phyloP scores from a whole-genome alignment of 2,329 filamentous ascomycete genomes.

The Neonectria sp. region DNA sequence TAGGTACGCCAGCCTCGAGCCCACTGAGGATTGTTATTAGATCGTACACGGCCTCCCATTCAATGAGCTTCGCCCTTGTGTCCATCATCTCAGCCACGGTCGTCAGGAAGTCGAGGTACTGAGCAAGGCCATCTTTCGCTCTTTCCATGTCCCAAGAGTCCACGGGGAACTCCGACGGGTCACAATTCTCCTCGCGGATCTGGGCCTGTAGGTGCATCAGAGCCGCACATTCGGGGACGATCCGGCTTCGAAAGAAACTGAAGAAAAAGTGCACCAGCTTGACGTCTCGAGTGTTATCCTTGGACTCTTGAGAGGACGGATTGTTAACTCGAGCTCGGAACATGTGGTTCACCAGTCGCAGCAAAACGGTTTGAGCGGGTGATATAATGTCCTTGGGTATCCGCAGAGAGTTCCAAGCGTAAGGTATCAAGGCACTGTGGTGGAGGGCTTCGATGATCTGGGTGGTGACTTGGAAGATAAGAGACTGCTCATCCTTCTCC shows the following conservation, averaged over 20 bases:
- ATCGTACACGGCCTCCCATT: conserved; percentile 94
- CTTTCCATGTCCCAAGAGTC: conserved; percentile 99
- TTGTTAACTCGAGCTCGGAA: conserved; percentile 73
- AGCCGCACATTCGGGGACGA: conserved; percentile 95
- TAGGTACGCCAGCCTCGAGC: conserved; percentile 89
- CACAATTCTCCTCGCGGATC: conserved; percentile 81
- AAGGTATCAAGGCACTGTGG: conserved; percentile 89
- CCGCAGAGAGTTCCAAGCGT: conserved; percentile 91
- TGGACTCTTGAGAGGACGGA: conserved; percentile 61
- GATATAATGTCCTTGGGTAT: conserved; percentile 98
- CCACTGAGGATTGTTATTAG: conserved; percentile 89
- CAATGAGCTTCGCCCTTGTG: conserved; percentile 86
- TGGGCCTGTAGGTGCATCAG: conserved; percentile 94
- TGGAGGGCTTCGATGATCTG: conserved; percentile 96
- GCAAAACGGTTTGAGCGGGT: conserved; percentile 92
- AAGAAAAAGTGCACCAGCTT: conserved; percentile 90
- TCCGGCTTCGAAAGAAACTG: conserved; percentile 90
- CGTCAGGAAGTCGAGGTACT: conserved; percentile 94
- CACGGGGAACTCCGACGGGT: conserved; percentile 90
- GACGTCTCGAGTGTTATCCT: conserved; percentile 69
- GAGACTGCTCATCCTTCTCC: conserved; percentile 93
- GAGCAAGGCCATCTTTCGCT: conserved; percentile 93
- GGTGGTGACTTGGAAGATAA: conserved; percentile 96
- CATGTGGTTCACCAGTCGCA: conserved; percentile 92
- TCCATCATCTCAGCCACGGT: conserved; percentile 89